A percentile compares a stretch with the other conserved stretches of the same genome.
phyloP scores from a whole-genome alignment of 192 early-diverging fungal species.

The Coemansia sp. region DNA sequence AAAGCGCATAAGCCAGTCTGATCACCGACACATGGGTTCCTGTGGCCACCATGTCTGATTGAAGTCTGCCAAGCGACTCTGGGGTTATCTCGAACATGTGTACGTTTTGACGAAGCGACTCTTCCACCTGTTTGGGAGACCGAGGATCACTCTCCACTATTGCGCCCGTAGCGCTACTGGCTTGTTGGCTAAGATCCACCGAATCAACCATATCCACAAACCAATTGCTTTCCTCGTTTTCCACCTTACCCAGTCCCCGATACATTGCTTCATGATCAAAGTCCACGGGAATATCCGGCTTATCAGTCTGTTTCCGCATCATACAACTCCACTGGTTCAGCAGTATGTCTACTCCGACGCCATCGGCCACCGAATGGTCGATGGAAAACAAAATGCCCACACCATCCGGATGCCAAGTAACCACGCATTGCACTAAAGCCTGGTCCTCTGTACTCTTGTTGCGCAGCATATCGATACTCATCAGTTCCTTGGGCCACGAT shows the following conservation, averaged over 20 bases:
- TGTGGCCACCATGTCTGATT: background rate
- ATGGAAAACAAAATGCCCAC: constrained; percentile 40
- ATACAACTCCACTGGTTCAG: constrained; percentile 34
- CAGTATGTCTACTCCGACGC: constrained; percentile 30
- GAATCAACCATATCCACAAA: constrained; percentile 26
- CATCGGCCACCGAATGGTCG: constrained; percentile 45
- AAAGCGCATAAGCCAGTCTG: constrained; percentile 38
- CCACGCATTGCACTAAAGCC: constrained; percentile 33
- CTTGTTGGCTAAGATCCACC: background rate
- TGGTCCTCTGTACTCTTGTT: background rate
- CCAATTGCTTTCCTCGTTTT: constrained; percentile 18
- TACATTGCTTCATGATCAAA: constrained; percentile 30
- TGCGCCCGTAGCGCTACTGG: constrained; percentile 5
- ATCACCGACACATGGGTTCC: constrained; percentile 12
- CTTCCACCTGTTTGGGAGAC: constrained; percentile 19
- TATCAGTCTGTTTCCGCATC: background rate
- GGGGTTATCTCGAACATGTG: constrained; percentile 25
- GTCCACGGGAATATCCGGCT: constrained; percentile 18
- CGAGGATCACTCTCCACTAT: constrained; percentile 20
- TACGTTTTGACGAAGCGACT: constrained; percentile 21
- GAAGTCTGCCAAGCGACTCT: constrained; percentile 14
- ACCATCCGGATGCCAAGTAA: constrained; percentile 42
- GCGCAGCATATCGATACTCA: constrained; percentile 21
- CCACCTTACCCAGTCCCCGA: background rate
- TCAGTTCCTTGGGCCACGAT: constrained; percentile 25